Evolutionary conservation across 176 grass and related monocot genomes (phyloP).

Genomic region (Aegilops longissima): DNA sequence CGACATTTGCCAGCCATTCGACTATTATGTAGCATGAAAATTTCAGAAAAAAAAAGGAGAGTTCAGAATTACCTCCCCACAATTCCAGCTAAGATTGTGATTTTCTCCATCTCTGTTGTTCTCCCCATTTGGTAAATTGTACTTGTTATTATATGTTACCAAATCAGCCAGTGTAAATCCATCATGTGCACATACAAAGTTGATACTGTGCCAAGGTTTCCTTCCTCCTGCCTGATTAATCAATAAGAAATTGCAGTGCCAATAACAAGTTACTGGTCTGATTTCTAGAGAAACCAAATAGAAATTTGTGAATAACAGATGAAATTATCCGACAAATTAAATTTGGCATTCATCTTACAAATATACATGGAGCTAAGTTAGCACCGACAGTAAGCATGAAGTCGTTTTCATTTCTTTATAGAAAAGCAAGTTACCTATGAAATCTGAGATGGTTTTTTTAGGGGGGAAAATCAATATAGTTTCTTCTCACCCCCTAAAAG

Average conservation of each 20-base stretch:
- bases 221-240: constrained; percentile 76
- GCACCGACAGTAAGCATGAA: background rate
- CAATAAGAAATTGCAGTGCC: constrained; percentile 4
- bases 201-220: constrained; percentile 95
- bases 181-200: constrained; percentile 97
- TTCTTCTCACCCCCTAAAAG: background rate
- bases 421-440: background rate
- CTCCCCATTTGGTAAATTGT: constrained; percentile 87
- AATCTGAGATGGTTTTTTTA: no score
- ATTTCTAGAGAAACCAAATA: no score
- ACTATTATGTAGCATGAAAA: constrained; percentile 10
- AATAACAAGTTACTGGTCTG: no score
- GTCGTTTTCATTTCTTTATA: background rate
- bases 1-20: constrained; percentile 23
- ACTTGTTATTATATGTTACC: constrained; percentile 92
- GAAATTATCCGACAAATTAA: background rate
- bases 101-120: constrained; percentile 94
- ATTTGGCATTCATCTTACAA: background rate
- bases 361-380: background rate
- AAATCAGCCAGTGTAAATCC: constrained; percentile 97
- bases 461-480: background rate
- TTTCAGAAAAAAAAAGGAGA: constrained; percentile 13
- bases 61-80: constrained; percentile 67
- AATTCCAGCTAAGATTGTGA: constrained; percentile 98
- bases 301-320: background rate